Conservation (phyloP, 2,329 filamentous ascomycete species). For the Fusarium staphyleae region DNA sequence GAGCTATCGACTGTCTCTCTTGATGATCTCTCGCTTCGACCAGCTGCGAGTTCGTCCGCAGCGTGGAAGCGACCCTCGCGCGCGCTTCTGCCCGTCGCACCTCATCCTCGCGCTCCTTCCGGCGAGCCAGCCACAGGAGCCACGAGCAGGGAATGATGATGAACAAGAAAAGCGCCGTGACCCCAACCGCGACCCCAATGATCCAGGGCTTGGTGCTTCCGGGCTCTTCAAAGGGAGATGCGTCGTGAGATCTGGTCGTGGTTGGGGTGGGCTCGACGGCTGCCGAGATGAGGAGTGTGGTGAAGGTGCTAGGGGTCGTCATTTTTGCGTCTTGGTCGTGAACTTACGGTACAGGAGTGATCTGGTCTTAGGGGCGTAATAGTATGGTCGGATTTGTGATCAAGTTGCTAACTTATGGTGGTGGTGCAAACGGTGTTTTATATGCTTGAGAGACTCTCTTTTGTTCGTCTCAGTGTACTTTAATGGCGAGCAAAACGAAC, state of each 20-base stretch:
- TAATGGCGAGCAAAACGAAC: too few species aligned
- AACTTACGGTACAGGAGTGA: background rate
- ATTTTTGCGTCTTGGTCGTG: background rate
- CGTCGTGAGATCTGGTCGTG: background rate
- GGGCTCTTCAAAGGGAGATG: background rate
- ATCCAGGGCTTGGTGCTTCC: background rate
- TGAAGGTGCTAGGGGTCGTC: constrained; percentile 10
- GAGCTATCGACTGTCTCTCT: background rate
- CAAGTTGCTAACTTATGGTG: too few species aligned
- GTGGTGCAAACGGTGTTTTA: too few species aligned
- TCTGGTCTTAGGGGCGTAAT: too few species aligned
- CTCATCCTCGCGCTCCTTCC: constrained; percentile 8
- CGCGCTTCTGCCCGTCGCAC: background rate
- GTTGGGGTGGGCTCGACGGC: background rate
- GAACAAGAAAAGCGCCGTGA: constrained; percentile 6
- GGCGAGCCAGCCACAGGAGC: constrained; percentile 5
- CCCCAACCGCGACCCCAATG: background rate
- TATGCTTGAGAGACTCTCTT: too few species aligned
- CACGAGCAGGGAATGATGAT: constrained; percentile 21
- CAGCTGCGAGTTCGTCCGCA: background rate
- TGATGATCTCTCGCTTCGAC: background rate
- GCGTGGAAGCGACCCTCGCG: background rate
- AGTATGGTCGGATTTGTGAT: too few species aligned
- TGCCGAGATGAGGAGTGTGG: background rate
- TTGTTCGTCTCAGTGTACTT: too few species aligned